Base-by-base conservation (phyloP, 345 rosid genomes). In the Salix udensis region DNA sequence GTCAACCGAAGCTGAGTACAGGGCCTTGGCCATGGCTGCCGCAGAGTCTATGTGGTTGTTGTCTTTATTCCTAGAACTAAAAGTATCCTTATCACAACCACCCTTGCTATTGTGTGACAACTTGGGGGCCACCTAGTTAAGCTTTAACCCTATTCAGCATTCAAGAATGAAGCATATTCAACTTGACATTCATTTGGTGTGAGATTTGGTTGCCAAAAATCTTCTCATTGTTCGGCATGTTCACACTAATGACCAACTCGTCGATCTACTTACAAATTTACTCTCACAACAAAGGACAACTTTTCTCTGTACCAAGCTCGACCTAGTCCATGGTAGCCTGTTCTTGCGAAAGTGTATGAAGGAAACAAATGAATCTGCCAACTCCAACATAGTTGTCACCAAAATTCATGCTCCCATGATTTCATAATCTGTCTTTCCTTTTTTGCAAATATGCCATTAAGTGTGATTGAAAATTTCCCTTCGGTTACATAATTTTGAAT, bases 231-330 rank as follows among this genome's bases (percentile, higher is more conserved):
- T 36, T 13, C 12, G 1, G 0, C 70, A 66, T 66, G 46, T 66
- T 2, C 4, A 31, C 9, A 31, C 70, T 6, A 6, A 19, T 30
- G 37, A 64, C 5, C 10, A 64, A 5, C 34, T 64, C 4, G 37
- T 7, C 1, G 39, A 30, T 30, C 0, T 67, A 6, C 14, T 67
- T 4, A 67, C 28, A 1, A 67, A 67, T 14, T 14, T 16, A 7
- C 21, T 67, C 4, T 18, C 48, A 1, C 0, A 11, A 19, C n/a
- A 7, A 16, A 1, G 12, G 0, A 18, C 4, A 0, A 0, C 0
- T 0, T 31, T 10, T 1, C 2, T 30, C 0, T 2, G 7, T 0
- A 1, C 18, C 70, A 67, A 37, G 28, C 8, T 67, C n/a, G 1
- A 15, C 12, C 19, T 64, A 23, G 2, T 1, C 0, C 1, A 13